Percentiles rank a stretch among this genome's conserved stretches.
phyloP scores from a whole-genome alignment of 441 rosid species.

The Populus hybrid region DNA sequence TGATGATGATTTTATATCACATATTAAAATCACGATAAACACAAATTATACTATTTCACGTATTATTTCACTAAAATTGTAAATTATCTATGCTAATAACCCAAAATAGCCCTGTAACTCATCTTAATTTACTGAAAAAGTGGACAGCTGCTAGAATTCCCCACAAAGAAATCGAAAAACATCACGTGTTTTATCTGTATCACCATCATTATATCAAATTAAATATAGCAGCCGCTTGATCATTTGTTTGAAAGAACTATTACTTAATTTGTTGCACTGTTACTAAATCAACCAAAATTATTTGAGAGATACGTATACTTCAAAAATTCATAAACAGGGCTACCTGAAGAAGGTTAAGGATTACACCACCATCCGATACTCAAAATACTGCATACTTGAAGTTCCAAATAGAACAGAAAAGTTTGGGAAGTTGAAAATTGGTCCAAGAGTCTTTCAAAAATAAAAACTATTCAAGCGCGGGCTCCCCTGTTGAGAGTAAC shows the following conservation, averaged over 20 bases:
- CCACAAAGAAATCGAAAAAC: not conserved
- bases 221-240: not conserved
- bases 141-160: not conserved
- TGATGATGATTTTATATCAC: no score
- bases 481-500: slow-evolving; percentile 62
- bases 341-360: not conserved
- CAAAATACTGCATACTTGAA: not conserved
- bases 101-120: no score
- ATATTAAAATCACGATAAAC: no score
- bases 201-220: not conserved
- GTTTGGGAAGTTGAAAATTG: not conserved
- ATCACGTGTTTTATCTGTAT: not conserved
- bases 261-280: not conserved
- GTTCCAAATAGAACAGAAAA: not conserved
- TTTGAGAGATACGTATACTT: not conserved
- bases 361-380: not conserved
- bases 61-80: no score
- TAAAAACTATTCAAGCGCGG: slow-evolving; percentile 28
- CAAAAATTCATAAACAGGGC: not conserved
- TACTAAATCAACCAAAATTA: not conserved
- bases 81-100: no score
- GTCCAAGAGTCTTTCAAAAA: not conserved
- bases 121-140: not conserved
- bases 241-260: not conserved
- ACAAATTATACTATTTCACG: no score